Conservation (phyloP, 1,284 basidiomycete species). For the Ceratobasidium papillatum region DNA sequence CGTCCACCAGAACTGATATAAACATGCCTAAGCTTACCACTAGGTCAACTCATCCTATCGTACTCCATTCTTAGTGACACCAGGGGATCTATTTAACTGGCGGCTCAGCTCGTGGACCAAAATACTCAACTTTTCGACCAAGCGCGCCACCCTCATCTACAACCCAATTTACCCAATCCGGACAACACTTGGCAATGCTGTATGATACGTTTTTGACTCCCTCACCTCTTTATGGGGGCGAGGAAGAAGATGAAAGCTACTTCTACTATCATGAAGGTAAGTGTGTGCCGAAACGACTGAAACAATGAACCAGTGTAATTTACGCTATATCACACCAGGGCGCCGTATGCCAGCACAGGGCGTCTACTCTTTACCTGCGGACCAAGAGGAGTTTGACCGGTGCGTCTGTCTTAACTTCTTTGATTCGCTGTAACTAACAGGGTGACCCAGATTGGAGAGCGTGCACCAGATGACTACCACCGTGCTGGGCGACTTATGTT, state of each 20-base stretch:
- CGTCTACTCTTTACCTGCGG: constrained; percentile 40
- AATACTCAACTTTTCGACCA: not conserved
- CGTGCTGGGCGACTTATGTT: constrained; percentile 40
- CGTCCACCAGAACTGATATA: not conserved
- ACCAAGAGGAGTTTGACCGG: constrained; percentile 43
- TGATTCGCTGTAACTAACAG: not conserved
- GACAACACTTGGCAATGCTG: not conserved
- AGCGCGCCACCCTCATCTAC: not conserved
- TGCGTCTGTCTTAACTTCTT: not conserved
- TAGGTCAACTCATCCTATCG: not conserved
- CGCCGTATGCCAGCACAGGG: constrained; percentile 43
- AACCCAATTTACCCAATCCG: not conserved
- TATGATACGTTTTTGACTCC: constrained; percentile 6
- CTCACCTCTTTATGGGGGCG: constrained; percentile 10
- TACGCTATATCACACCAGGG: constrained; percentile 13
- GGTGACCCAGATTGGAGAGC: constrained; percentile 34
- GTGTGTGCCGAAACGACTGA: not conserved
- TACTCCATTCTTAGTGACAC: not conserved
- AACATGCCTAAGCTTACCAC: not conserved
- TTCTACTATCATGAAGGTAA: constrained; percentile 43
- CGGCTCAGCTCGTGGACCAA: not conserved
- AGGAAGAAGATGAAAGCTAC: constrained; percentile 12
- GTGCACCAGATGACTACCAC: constrained; percentile 42
- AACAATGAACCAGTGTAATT: not conserved
- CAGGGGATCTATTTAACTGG: not conserved